Conservation (phyloP, 768 basidiomycete species). For the Cyathus striatus region DNA sequence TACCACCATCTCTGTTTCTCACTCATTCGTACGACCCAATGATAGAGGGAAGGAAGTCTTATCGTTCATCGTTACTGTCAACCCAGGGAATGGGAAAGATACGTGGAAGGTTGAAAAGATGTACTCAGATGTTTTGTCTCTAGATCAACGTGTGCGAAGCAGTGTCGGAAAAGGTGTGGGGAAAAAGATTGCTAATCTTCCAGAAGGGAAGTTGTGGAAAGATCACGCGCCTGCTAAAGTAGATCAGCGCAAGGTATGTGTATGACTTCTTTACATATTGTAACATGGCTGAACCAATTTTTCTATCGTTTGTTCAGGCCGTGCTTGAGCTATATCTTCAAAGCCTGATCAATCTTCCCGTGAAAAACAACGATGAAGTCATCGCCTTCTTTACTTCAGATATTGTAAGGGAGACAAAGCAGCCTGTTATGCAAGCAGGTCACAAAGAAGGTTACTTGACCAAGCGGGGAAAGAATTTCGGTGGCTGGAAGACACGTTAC, state of each 20-base stretch:
- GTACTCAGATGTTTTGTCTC: conserved; percentile 85
- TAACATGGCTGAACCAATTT: conserved; percentile 5
- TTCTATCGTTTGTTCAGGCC: conserved; percentile 32
- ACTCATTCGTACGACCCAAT: conserved; percentile 83
- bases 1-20: conserved; percentile 67
- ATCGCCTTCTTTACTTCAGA: conserved; percentile 92
- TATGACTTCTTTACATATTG: conserved; percentile 3
- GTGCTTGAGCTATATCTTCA: conserved; percentile 85
- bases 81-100: conserved; percentile 66
- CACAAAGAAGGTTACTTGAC: conserved; percentile 96
- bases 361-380: conserved; percentile 86
- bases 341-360: conserved; percentile 71
- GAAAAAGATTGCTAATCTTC: conserved; percentile 77
- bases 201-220: conserved; percentile 92
- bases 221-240: conserved; percentile 97
- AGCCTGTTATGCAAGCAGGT: conserved; percentile 73
- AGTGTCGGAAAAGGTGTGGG: conserved; percentile 63
- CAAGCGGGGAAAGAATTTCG: conserved; percentile 96
- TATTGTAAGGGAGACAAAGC: conserved; percentile 69
- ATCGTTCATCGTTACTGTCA: conserved; percentile 77
- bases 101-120: conserved; percentile 87
- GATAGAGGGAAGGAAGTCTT: conserved; percentile 90
- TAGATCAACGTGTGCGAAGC: conserved; percentile 74
- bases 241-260: conserved; percentile 86
- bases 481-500: conserved; percentile 95